phyloP scores from a whole-genome alignment of 179 eudicot genomes.

The Kewa caespitosa region DNA sequence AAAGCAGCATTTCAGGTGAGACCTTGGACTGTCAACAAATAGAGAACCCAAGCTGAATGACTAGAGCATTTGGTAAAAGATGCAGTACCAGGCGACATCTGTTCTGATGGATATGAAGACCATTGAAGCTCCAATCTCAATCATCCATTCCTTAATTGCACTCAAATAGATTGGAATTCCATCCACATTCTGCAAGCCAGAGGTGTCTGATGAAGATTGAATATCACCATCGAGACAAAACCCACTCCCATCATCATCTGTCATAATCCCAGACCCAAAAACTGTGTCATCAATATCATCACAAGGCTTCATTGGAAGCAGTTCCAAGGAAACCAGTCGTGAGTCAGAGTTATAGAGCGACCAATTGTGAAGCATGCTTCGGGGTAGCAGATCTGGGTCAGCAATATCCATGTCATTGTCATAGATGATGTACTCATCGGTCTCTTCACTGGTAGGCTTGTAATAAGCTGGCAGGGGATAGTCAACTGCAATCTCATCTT shows the following conservation, averaged over 20 bases:
- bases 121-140: conserved; percentile 93
- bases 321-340: conserved; percentile 83
- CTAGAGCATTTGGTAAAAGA: conserved; percentile 5
- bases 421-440: conserved; percentile 80
- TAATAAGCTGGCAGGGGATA: conserved; percentile 92
- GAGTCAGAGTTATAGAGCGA: conserved; percentile 91
- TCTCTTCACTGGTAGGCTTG: conserved; percentile 64
- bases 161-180: conserved; percentile 89
- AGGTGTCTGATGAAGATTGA: conserved; percentile 55
- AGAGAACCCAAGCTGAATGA: conserved; percentile 6
- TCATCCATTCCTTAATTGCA: conserved; percentile 96
- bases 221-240: conserved; percentile 64
- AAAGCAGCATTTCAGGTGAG: background rate
- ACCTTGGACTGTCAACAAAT: background rate
- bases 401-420: conserved; percentile 52
- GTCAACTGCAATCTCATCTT: conserved; percentile 94
- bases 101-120: conserved; percentile 87
- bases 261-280: conserved; percentile 87
- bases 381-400: conserved; percentile 68
- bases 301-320: conserved; percentile 96
- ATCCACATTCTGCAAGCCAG: conserved; percentile 43
- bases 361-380: conserved; percentile 95
- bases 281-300: conserved; percentile 87
- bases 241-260: conserved; percentile 88
- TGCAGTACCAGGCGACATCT: conserved; percentile 84